Evolutionary conservation across 2,329 filamentous ascomycete species (phyloP).

Genomic region (Alternaria metachromatica): DNA sequence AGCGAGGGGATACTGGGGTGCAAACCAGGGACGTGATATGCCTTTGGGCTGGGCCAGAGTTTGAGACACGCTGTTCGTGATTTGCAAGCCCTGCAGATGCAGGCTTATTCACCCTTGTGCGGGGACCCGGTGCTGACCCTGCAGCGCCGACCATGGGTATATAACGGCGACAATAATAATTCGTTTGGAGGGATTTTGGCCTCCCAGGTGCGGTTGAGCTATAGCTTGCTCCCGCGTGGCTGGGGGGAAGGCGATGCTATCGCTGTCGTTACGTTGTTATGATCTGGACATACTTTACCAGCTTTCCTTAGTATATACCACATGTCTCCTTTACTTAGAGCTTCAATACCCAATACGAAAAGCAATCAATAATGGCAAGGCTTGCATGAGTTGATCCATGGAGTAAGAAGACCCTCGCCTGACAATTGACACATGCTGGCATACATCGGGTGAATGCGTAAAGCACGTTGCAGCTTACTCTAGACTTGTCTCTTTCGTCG

Average conservation of each 20-base stretch:
- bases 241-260: conserved; percentile 8
- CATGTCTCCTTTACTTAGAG: background rate
- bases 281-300: background rate
- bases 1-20: conserved; percentile 49
- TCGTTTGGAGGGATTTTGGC: background rate
- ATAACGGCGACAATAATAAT: background rate
- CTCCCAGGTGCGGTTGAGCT: background rate
- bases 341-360: background rate
- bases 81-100: conserved; percentile 12
- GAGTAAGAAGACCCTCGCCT: background rate
- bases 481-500: background rate
- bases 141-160: background rate
- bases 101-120: conserved; percentile 2
- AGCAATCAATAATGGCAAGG: background rate
- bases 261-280: background rate
- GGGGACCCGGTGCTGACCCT: conserved; percentile 21
- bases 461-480: background rate
- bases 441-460: background rate
- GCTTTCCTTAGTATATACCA: background rate
- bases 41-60: conserved; percentile 46
- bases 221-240: conserved; percentile 3
- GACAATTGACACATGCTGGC: background rate
- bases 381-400: background rate
- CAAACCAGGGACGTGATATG: conserved; percentile 41
- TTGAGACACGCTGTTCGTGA: conserved; percentile 20